Conservation (phyloP, 2,329 filamentous ascomycete genomes). For the Geosmithia morbida region DNA sequence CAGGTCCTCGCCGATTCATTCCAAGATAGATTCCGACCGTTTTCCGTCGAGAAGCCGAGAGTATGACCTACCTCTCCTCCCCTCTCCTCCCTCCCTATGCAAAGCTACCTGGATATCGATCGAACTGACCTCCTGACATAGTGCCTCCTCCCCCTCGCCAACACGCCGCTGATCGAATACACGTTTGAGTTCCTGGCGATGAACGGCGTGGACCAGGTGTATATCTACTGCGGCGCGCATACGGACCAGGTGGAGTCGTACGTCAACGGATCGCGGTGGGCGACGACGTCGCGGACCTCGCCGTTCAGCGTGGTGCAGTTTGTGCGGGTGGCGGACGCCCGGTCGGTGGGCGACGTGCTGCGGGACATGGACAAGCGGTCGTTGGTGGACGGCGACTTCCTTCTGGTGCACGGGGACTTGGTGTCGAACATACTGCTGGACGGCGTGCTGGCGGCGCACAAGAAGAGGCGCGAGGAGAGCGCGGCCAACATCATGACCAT, state of each 20-base stretch:
- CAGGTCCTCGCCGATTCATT: constrained; percentile 89
- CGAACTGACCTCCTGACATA: constrained; percentile 18
- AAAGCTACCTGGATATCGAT: background rate
- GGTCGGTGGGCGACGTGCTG: constrained; percentile 85
- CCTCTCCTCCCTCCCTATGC: no score
- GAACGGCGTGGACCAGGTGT: constrained; percentile 89
- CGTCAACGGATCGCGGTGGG: constrained; percentile 63
- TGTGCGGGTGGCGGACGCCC: constrained; percentile 68
- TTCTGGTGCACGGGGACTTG: constrained; percentile 84
- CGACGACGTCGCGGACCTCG: constrained; percentile 35
- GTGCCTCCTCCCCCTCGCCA: constrained; percentile 88
- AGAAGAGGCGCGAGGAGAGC: constrained; percentile 65
- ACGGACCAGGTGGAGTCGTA: constrained; percentile 79
- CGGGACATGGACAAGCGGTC: constrained; percentile 81
- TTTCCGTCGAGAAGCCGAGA: constrained; percentile 77
- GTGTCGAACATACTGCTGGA: constrained; percentile 85
- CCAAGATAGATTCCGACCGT: constrained; percentile 80
- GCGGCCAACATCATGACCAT: constrained; percentile 98
- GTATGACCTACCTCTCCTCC: constrained; percentile 33
- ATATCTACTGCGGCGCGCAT: constrained; percentile 81
- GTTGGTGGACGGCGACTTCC: constrained; percentile 78
- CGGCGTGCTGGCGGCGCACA: constrained; percentile 61
- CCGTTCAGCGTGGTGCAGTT: constrained; percentile 74
- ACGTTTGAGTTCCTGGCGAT: constrained; percentile 92
- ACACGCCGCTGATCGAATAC: constrained; percentile 92